Conservation (phyloP, 2,329 filamentous ascomycete genomes). For the Juglanconis juglandina region DNA sequence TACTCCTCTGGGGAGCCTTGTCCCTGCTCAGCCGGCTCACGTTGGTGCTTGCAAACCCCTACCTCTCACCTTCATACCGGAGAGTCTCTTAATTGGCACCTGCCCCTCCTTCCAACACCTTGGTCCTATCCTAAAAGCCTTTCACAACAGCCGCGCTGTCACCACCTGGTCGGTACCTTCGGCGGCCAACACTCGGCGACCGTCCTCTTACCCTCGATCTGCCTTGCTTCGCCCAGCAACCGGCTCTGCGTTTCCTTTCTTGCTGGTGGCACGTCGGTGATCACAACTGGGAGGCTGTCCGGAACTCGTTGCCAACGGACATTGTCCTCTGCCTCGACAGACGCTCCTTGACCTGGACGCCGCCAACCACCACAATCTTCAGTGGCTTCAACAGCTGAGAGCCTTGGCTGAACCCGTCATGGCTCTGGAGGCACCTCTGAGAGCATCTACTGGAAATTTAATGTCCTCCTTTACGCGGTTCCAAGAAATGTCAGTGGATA, state of each 20-base stretch:
- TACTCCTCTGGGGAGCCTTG: conserved; percentile 15
- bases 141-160: conserved; percentile 9
- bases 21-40: conserved; percentile 13
- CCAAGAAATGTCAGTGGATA: conserved; percentile 48
- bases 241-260: neutral
- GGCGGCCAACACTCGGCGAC: conserved; percentile 1
- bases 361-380: neutral
- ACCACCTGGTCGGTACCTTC: conserved; percentile 4
- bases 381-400: neutral
- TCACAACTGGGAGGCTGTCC: neutral
- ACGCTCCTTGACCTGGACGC: neutral
- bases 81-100: conserved; percentile 14
- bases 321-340: neutral
- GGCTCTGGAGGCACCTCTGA: conserved; percentile 61
- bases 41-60: conserved; percentile 15
- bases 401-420: conserved; percentile 34
- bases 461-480: conserved; percentile 52
- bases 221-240: conserved; percentile 13
- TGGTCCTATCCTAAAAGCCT: conserved; percentile 2
- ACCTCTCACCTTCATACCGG: conserved; percentile 10
- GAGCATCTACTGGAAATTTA: conserved; percentile 58
- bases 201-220: conserved; percentile 1
- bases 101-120: conserved; percentile 13
- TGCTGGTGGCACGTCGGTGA: conserved; percentile 10
- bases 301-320: neutral